Base-by-base conservation (phyloP, 2,329 filamentous ascomycete genomes). In the Xylariales sp. region DNA sequence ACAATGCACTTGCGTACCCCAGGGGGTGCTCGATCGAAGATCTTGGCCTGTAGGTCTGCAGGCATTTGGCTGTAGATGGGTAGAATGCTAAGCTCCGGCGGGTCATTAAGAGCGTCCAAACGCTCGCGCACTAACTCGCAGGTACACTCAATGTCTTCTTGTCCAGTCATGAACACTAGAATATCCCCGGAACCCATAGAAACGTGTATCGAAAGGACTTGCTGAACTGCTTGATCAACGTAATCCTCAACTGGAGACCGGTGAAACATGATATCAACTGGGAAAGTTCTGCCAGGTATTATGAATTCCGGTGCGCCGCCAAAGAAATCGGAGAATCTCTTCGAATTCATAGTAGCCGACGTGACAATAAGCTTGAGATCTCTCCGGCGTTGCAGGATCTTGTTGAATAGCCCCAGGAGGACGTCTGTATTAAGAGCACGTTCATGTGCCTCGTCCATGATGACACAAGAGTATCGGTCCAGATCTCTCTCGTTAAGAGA, bases 61-160 rank as follows among this genome's bases (percentile, higher is more conserved):
- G 96, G 97, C 96, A 99, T 97, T 80, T 99, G 96, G 85, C 94
- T 97, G 87, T 99, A 99, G 63, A 99, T 98, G 0, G 97, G 97
- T 34, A 99, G 82, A 62, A 99, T 97, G 77, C 93, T 95, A 66
- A 99, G 88, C 77, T 97, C 95, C 1, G 96, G 94, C 0, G 96
- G 95, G 75, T 99, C 94, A 70, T 97, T 98, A 39, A 99, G 86
- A 36, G 95, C 88, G 71, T 93, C 91, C 16, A 99, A 84, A 50
- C 96, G 87, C 78, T 97, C 95, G 62, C 93, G 93, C 3, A 98
- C 87, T 23, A 98, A 84, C 76, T 99, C 96, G 78, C 96, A 99
- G 0, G 97, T 99, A 49, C 92, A 92, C 79, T 99, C 96, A 69
- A 99, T 99, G 76, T 99, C 96, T 81, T 99, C 97, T 79, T 98